Evolutionary conservation across 208 protist genomes (phyloP), one percentile per base, ranked within the genome.

Genomic region (Wallacemonas rigidus): DNA sequence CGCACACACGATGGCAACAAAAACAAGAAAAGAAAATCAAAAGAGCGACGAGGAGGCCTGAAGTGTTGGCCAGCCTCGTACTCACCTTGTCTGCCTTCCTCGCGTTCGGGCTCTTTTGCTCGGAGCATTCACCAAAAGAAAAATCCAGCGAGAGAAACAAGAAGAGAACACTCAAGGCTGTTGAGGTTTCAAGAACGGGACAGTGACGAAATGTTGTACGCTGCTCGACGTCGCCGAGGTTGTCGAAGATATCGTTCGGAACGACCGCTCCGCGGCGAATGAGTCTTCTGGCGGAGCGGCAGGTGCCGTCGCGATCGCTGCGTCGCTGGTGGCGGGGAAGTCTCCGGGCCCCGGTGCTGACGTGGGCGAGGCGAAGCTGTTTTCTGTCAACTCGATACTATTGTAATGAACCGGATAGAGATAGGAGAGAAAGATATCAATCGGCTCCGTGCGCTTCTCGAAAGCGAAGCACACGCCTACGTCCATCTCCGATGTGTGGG

Each of bases 351-450:
- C 60, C 36, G 3, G 0, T 6, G 40, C 60, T 1, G 54, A 36
- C 12, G 12, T 51, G 43, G 36, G 58, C 3, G 54, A 62, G 62
- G 63, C 58, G 35, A 41, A 55, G n/a, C 62, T 45, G 26, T 36
- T 74, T 26, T 58, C 57, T 44, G 56, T 61, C 51, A 70, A 40
- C 40, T 51, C 54, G 45, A 97, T 63, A 6, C 88, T 81, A 73
- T 97, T 95, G 87, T 95, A 97, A 77, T 97, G 92, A 45, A 95
- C 83, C 3, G 92, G 92, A 67, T 82, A 93, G 2, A 95, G 73
- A 75, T 97, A 97, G 17, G 90, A 92, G n/a, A 97, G 84, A 61
- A 97, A 95, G 17, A 95, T 78, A 58, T 94, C 88, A 58, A 93
- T 88, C 36, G 91, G 81, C 71, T 92, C 85, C 44, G 64, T 80